Percentiles rank a stretch among this genome's conserved stretches.
These are phyloP conservation scores for Beauveria varroae DNA, from an alignment of 2,329 filamentous ascomycete genomes.

Conservation along the genomic window DNA sequence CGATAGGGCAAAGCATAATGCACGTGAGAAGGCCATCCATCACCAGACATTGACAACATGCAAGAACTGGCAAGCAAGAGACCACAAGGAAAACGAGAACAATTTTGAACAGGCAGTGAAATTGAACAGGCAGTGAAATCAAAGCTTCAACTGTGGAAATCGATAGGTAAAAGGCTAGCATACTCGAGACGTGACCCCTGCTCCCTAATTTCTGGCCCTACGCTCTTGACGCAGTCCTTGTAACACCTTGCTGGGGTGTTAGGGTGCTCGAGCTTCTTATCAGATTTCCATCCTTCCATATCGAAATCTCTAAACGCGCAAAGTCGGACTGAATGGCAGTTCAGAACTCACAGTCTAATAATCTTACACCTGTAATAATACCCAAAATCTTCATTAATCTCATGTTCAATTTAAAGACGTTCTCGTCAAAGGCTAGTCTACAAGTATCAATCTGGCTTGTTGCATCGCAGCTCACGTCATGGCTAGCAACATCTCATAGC, in stretches of 20 bases:
- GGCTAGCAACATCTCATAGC: not conserved
- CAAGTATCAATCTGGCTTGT: slow-evolving; percentile 3
- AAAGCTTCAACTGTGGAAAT: not conserved
- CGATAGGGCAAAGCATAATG: too few species aligned
- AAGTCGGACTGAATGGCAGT: too few species aligned
- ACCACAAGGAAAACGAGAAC: too few species aligned
- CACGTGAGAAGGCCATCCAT: too few species aligned
- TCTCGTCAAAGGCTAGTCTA: not conserved
- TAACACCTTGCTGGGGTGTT: not conserved
- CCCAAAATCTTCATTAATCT: not conserved
- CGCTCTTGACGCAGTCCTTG: not conserved
- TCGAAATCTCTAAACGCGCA: too few species aligned
- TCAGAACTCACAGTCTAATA: too few species aligned
- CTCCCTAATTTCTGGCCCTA: not conserved
- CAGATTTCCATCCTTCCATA: too few species aligned
- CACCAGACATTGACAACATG: too few species aligned
- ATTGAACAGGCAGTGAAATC: not conserved
- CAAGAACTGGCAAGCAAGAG: too few species aligned
- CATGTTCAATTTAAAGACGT: not conserved
- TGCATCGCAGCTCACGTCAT: not conserved
- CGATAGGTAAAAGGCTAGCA: not conserved
- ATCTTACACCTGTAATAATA: too few species aligned
- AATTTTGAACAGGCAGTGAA: not conserved
- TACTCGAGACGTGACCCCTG: not conserved
- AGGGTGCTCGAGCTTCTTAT: too few species aligned